Base-by-base conservation (phyloP, 352 stramenopile species). In the Pythium dissimile region DNA sequence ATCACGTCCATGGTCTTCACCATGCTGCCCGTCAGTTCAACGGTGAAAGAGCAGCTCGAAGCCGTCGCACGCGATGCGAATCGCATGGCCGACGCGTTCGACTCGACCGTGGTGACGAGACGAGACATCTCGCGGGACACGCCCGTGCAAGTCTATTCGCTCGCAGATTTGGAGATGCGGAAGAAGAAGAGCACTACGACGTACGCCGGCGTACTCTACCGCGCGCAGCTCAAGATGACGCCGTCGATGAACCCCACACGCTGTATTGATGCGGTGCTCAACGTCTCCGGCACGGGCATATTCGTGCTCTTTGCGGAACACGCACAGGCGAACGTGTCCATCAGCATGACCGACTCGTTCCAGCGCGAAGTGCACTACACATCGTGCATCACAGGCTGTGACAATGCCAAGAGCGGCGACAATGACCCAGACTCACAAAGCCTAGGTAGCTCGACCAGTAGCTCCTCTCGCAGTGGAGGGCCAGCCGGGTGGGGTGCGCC, bases 301-400 rank as follows among this genome's bases (percentile, higher is more conserved):
- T 67, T 64, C 35, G 58, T 74, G 41, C 43, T 74, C 21, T 65
- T 71, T 16, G 51, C 59, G 5, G 35, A 71, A 42, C 62, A 74
- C 28, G 54, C 53, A 0, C 24, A 31, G n/a, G 57, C 66, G 13
- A 64, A 71, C 44, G 54, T 66, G 20, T 53, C 53, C 10, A 24
- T 52, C 57, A 46, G 50, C 23, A 42, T 56, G 3, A 23, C 57
- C 13, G 55, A 50, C 16, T 15, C 34, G 37, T 23, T 63, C 5
- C 32, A 56, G 30, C 49, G 49, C 15, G 49, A 47, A 20, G 37
- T 57, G 4, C 3, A 3, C 12, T 47, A 46, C 35, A 39, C 35
- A 12, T 57, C 49, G 16, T 74, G 66, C 23, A 18, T 59, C n/a
- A 37, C 20, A 24, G 60, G 53, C 13, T 62, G 53, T 31, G 52